Evolutionary conservation across 2,329 filamentous ascomycete genomes (phyloP).

Genomic region (Cordyceps farinosa): DNA sequence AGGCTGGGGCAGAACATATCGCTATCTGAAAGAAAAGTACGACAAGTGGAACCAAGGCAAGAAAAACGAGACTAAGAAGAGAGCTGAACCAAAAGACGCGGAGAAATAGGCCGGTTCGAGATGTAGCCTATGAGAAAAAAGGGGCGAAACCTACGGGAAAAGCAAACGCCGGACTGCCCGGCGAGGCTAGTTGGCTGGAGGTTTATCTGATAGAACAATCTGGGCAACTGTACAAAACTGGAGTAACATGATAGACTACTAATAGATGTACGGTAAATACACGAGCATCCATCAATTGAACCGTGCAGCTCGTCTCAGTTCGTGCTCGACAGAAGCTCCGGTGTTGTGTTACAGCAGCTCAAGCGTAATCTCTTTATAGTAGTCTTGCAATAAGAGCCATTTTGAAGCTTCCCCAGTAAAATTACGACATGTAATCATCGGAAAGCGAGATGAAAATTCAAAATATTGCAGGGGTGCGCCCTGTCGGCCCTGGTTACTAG

Average conservation of each 20-base stretch:
- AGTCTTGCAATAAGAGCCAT: no score
- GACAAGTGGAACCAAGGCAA: constrained; percentile 56
- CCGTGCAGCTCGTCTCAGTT: not conserved
- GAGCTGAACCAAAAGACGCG: not conserved
- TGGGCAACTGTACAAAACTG: constrained; percentile 6
- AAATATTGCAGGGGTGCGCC: no score
- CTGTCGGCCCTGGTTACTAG: no score
- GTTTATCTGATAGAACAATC: not conserved
- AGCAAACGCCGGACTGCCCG: not conserved
- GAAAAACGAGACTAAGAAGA: constrained; percentile 25
- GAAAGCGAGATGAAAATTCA: no score
- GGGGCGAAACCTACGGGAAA: not conserved
- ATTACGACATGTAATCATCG: not conserved
- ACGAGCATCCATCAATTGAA: not conserved
- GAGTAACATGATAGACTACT: not conserved
- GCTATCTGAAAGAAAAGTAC: constrained; percentile 81
- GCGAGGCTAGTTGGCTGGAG: not conserved
- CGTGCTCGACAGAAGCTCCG: not conserved
- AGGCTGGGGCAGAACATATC: constrained; percentile 64
- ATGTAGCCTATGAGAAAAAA: not conserved
- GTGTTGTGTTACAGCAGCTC: no score
- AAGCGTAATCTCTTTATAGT: no score
- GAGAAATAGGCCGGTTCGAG: not conserved
- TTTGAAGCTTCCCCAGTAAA: no score
- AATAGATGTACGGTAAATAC: not conserved